Conservation (phyloP, 2,329 filamentous ascomycete species). For the Pyrenochaeta sp. region DNA sequence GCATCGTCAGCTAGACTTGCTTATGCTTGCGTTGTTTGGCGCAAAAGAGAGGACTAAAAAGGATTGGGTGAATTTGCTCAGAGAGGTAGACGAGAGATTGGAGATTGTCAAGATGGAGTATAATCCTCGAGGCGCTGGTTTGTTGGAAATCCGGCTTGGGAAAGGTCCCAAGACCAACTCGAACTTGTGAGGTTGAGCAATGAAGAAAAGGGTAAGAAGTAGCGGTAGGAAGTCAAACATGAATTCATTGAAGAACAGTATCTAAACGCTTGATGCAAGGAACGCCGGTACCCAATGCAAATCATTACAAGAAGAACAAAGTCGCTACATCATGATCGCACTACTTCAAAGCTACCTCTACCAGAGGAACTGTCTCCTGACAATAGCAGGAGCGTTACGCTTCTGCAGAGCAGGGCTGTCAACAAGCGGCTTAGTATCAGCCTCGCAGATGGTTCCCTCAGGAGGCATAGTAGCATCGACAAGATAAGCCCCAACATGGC, state of each 20-base stretch:
- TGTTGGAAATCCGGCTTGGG: constrained; percentile 3
- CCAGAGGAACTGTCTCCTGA: no score
- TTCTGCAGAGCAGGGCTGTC: background rate
- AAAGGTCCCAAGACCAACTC: background rate
- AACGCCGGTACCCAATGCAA: no score
- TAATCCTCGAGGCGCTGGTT: constrained; percentile 6
- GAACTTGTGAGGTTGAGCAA: no score
- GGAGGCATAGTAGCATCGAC: constrained; percentile 8
- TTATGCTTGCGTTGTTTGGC: constrained; percentile 6
- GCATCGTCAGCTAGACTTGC: constrained; percentile 5
- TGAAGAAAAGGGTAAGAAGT: no score
- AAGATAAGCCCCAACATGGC: constrained; percentile 10
- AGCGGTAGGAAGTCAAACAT: no score
- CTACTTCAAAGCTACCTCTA: no score
- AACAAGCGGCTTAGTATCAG: constrained; percentile 9
- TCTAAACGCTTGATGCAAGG: no score
- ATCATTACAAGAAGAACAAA: no score
- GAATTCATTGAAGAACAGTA: no score
- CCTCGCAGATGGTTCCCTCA: constrained; percentile 13
- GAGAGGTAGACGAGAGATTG: background rate
- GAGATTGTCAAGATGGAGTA: constrained; percentile 8
- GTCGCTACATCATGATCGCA: no score
- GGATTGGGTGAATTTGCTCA: background rate
- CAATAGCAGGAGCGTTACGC: no score
- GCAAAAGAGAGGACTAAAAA: constrained; percentile 5